These are phyloP conservation scores for Nissolia schottii DNA, from an alignment of 306 rosid species.

Conservation along the genomic window DNA sequence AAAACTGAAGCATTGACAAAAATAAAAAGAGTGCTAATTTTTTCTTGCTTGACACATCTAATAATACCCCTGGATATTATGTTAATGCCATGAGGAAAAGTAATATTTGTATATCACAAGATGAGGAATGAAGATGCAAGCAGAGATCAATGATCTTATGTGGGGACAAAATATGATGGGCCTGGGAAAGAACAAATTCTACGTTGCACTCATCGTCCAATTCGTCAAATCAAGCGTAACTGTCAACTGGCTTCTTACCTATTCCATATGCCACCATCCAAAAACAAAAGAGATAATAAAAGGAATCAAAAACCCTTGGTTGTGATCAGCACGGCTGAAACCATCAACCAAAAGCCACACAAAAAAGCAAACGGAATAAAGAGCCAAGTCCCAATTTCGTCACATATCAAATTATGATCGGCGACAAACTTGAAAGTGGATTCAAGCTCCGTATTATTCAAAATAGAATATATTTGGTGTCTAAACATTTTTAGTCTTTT, in stretches of 20 bases:
- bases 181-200: background rate
- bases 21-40: no score
- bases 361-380: background rate
- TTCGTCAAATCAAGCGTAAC: background rate
- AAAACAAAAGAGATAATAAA: background rate
- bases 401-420: no score
- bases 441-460: no score
- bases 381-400: no score
- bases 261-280: background rate
- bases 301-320: background rate
- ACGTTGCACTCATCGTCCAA: background rate
- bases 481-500: no score
- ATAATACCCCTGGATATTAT: background rate
- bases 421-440: no score
- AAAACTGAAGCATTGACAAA: no score
- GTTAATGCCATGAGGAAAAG: background rate
- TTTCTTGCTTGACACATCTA: no score
- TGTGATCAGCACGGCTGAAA: background rate
- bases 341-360: background rate
- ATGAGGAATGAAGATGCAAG: background rate
- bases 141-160: background rate
- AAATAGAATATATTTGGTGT: no score
- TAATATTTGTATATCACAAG: background rate
- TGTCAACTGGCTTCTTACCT: background rate
- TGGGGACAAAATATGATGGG: background rate